Conservation (phyloP, 2,329 filamentous ascomycete species). For the Fusarium compactum region DNA sequence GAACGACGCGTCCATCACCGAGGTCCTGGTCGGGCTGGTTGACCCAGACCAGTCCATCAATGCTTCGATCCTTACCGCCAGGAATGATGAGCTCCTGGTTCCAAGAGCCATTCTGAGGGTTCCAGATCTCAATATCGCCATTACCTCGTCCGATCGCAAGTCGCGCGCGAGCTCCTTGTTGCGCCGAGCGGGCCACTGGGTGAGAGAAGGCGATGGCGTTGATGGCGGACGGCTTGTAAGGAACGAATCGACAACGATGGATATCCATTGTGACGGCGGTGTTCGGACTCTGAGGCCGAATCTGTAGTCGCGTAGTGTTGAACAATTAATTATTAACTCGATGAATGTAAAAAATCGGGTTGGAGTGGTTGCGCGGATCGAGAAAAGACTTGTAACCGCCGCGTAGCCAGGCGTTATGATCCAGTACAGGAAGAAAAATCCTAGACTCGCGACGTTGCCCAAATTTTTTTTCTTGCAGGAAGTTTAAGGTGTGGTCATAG, state of each 20-base stretch:
- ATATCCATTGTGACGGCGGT: slow-evolving; percentile 78
- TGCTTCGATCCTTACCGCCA: slow-evolving; percentile 85
- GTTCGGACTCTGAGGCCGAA: slow-evolving; percentile 11
- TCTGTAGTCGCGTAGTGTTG: slow-evolving; percentile 16
- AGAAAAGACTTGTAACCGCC: slow-evolving; percentile 32
- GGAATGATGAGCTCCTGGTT: slow-evolving; percentile 88
- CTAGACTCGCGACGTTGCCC: slow-evolving; percentile 46
- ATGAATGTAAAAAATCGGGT: background rate
- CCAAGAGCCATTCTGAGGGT: slow-evolving; percentile 85
- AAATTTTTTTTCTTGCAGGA: slow-evolving; percentile 50
- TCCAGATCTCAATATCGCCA: slow-evolving; percentile 98
- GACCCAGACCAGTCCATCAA: slow-evolving; percentile 93
- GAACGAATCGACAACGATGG: slow-evolving; percentile 96
- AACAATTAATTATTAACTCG: slow-evolving; percentile 1
- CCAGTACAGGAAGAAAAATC: slow-evolving; percentile 48
- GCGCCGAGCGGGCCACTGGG: slow-evolving; percentile 63
- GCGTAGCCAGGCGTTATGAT: slow-evolving; percentile 46
- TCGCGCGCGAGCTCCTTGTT: slow-evolving; percentile 69
- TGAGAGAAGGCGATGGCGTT: slow-evolving; percentile 96
- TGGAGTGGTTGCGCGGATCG: slow-evolving; percentile 12
- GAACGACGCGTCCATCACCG: slow-evolving; percentile 68
- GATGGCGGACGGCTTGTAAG: slow-evolving; percentile 90
- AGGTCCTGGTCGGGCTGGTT: slow-evolving; percentile 82
- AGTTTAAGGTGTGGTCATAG: slow-evolving; percentile 52
- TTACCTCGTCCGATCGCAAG: slow-evolving; percentile 93